Conservation (phyloP, 2,329 filamentous ascomycete species). For the Colletotrichum sp. region DNA sequence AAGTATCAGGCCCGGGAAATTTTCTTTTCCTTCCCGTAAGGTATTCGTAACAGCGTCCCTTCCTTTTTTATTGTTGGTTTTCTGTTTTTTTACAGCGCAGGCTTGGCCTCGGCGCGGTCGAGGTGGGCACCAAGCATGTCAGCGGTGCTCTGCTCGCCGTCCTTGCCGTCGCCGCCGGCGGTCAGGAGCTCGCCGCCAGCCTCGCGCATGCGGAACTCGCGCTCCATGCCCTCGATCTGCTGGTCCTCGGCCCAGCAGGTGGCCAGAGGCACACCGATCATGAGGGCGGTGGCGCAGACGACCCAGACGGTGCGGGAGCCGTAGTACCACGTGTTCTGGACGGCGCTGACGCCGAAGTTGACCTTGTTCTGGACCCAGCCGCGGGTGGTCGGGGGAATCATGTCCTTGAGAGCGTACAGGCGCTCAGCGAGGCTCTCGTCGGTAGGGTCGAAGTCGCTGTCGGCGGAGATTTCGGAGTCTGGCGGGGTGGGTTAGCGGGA, state of each 20-base stretch:
- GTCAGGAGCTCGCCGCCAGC: constrained; percentile 76
- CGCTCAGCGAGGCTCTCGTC: constrained; percentile 70
- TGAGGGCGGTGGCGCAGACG: constrained; percentile 84
- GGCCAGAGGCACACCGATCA: constrained; percentile 92
- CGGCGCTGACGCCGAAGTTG: constrained; percentile 57
- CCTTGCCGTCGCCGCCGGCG: constrained; percentile 41
- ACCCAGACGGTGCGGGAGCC: constrained; percentile 87
- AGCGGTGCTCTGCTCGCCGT: constrained; percentile 42
- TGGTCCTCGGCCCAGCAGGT: constrained; percentile 95
- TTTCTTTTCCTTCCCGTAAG: constrained; percentile 5
- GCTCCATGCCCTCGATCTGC: constrained; percentile 96
- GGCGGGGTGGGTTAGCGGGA: constrained; percentile 8
- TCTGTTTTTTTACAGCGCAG: constrained; percentile 48
- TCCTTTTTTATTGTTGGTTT: constrained; percentile 15
- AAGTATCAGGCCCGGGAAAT: background rate
- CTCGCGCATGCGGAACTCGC: constrained; percentile 96
- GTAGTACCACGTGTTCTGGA: constrained; percentile 63
- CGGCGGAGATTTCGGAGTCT: constrained; percentile 87
- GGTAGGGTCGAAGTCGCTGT: constrained; percentile 70
- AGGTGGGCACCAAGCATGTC: constrained; percentile 55
- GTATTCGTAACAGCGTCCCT: background rate
- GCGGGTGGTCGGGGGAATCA: constrained; percentile 75
- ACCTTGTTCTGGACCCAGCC: constrained; percentile 68
- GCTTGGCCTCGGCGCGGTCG: constrained; percentile 50
- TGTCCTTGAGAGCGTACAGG: constrained; percentile 75